phyloP scores from a whole-genome alignment of 495 filamentous ascomycete species.

The Friedmanniomyces endolithicus region DNA sequence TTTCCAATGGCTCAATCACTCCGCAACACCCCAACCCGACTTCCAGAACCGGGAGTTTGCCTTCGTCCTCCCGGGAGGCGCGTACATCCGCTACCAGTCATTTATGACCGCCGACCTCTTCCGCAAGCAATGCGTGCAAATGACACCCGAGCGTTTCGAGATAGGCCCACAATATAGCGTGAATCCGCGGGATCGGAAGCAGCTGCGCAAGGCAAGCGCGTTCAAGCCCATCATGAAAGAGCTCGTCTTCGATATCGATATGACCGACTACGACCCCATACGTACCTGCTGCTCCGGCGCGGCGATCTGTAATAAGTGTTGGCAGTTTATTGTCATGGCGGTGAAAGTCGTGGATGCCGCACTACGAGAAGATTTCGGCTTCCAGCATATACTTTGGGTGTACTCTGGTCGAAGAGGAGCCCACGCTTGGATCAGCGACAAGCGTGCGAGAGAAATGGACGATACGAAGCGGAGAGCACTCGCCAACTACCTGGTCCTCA shows the following conservation, averaged over 20 bases:
- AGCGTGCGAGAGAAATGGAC: slow-evolving; percentile 65
- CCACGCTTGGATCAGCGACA: slow-evolving; percentile 98
- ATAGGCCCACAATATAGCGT: slow-evolving; percentile 91
- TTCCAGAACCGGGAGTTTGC: slow-evolving; percentile 92
- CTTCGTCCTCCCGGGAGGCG: slow-evolving; percentile 78
- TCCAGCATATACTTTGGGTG: slow-evolving; percentile 93
- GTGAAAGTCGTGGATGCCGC: slow-evolving; percentile 84
- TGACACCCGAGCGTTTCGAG: slow-evolving; percentile 89
- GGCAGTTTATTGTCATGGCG: slow-evolving; percentile 93
- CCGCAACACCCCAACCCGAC: slow-evolving; percentile 68
- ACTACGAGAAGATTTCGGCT: slow-evolving; percentile 85
- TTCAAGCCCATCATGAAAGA: slow-evolving; percentile 79
- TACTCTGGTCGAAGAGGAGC: slow-evolving; percentile 93
- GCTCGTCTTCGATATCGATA: slow-evolving; percentile 95
- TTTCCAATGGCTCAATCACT: slow-evolving; percentile 98
- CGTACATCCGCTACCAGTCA: slow-evolving; percentile 84
- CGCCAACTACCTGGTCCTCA: slow-evolving; percentile 74
- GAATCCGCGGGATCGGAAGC: slow-evolving; percentile 89
- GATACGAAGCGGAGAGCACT: slow-evolving; percentile 73
- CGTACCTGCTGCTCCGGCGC: slow-evolving; percentile 89
- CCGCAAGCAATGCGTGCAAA: slow-evolving; percentile 75
- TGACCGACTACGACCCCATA: slow-evolving; percentile 96
- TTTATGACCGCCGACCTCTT: slow-evolving; percentile 76
- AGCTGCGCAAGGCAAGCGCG: slow-evolving; percentile 55
- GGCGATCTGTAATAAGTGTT: slow-evolving; percentile 87